Evolutionary conservation across 352 stramenopile genomes (phyloP).

Genomic region (Pythium scleroteichum): DNA sequence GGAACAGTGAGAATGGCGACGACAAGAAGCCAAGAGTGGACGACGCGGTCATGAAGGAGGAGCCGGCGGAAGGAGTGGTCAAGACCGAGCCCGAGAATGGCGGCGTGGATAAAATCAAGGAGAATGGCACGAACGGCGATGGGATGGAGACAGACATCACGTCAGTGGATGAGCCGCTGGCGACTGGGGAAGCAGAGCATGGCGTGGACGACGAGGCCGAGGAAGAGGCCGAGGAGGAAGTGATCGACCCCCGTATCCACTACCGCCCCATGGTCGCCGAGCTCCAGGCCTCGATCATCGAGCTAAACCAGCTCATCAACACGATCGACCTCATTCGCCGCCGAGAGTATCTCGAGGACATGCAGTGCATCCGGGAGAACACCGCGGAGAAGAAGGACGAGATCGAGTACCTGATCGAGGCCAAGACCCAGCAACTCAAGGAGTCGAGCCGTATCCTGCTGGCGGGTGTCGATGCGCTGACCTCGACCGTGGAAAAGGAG

Average conservation of each 20-base stretch:
- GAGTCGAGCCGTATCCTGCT: conserved; percentile 77
- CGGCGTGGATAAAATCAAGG: conserved; percentile 7
- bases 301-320: conserved; percentile 87
- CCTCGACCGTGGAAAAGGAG: conserved; percentile 76
- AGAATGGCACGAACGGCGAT: conserved; percentile 22
- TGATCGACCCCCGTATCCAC: conserved; percentile 86
- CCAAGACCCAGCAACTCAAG: conserved; percentile 73
- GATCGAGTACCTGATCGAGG: conserved; percentile 74
- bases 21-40: conserved; percentile 27
- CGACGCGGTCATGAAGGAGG: conserved; percentile 17
- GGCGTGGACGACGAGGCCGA: conserved; percentile 22
- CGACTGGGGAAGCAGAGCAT: conserved; percentile 23
- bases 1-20: conserved; percentile 15
- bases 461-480: conserved; percentile 65
- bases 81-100: conserved; percentile 10
- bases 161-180: conserved; percentile 13
- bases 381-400: conserved; percentile 81
- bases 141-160: conserved; percentile 8
- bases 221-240: conserved; percentile 53
- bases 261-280: conserved; percentile 85
- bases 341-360: conserved; percentile 82
- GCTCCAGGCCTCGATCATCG: conserved; percentile 73
- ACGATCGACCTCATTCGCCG: conserved; percentile 83
- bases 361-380: conserved; percentile 86
- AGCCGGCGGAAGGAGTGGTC: neutral